Conservation (phyloP, 1,284 basidiomycete species). For the Filobasidium uniguttulatum region DNA sequence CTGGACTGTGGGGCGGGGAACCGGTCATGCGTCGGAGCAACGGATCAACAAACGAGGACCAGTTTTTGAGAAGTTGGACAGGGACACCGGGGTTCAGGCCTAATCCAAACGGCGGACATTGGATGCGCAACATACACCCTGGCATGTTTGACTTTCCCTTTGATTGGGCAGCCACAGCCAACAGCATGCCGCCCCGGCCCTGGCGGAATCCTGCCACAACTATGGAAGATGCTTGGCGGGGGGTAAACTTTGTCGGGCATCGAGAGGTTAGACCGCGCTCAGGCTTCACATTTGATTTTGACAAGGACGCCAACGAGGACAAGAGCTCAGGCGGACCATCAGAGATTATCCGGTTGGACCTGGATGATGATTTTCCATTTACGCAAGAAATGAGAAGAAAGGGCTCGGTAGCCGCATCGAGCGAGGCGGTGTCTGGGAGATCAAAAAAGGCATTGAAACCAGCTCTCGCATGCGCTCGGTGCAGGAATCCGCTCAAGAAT, state of each 20-base stretch:
- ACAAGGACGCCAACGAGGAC: conserved; percentile 10
- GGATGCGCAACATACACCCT: too few relatives aligned
- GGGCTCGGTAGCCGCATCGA: too few relatives aligned
- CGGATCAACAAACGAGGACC: background rate
- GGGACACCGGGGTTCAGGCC: too few relatives aligned
- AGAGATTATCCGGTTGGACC: conserved; percentile 13
- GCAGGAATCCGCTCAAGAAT: conserved; percentile 24
- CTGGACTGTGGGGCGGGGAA: background rate
- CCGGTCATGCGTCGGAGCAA: background rate
- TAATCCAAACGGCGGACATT: too few relatives aligned
- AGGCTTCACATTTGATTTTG: conserved; percentile 14
- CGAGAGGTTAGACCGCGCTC: conserved; percentile 3
- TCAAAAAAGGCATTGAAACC: conserved; percentile 3
- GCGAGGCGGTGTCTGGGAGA: background rate
- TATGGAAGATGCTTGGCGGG: conserved; percentile 13
- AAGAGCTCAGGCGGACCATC: conserved; percentile 6
- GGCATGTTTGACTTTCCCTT: too few relatives aligned
- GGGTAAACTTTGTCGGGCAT: conserved; percentile 8
- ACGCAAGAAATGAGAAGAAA: conserved; percentile 3
- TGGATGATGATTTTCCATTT: conserved; percentile 12
- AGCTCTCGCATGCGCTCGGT: conserved; percentile 28
- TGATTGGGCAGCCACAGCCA: too few relatives aligned
- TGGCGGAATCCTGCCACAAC: too few relatives aligned
- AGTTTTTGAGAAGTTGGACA: too few relatives aligned
- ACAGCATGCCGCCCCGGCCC: too few relatives aligned